A percentile compares a stretch with the other conserved stretches of the same genome.
These are phyloP conservation scores for Boletellus ananas DNA, from an alignment of 768 basidiomycete species.

Conservation along the genomic window DNA sequence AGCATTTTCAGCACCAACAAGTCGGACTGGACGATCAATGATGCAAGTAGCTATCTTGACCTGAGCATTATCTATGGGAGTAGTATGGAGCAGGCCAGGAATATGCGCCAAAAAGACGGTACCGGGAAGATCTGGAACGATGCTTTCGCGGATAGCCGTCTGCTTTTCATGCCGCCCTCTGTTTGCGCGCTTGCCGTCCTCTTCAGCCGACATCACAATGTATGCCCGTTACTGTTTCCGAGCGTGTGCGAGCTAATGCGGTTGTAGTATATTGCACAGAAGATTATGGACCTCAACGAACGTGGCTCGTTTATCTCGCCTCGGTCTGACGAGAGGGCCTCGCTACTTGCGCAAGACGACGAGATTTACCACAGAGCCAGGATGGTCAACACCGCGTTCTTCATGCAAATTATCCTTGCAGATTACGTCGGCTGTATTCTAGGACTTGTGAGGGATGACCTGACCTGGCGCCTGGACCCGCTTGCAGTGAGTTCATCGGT, in stretches of 20 bases:
- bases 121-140: slow-evolving; percentile 66
- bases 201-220: slow-evolving; percentile 72
- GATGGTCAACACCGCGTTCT: slow-evolving; percentile 69
- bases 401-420: slow-evolving; percentile 63
- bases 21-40: slow-evolving; percentile 51
- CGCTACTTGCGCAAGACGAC: slow-evolving; percentile 54
- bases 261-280: slow-evolving; percentile 63
- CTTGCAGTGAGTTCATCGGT: slow-evolving; percentile 41
- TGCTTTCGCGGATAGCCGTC: slow-evolving; percentile 61
- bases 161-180: slow-evolving; percentile 71
- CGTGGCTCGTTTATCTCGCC: slow-evolving; percentile 38
- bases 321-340: slow-evolving; percentile 12
- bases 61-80: slow-evolving; percentile 71
- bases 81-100: slow-evolving; percentile 42
- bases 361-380: slow-evolving; percentile 75
- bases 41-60: slow-evolving; percentile 72
- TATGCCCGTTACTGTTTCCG: slow-evolving; percentile 28
- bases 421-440: slow-evolving; percentile 78
- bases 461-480: slow-evolving; percentile 66
- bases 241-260: slow-evolving; percentile 5
- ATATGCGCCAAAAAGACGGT: slow-evolving; percentile 60
- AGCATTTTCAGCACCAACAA: slow-evolving; percentile 59
- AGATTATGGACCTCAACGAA: slow-evolving; percentile 69
- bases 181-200: slow-evolving; percentile 65
- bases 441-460: slow-evolving; percentile 60